phyloP scores from a whole-genome alignment of 768 basidiomycete genomes.

The Fistulinella prunicolor region DNA sequence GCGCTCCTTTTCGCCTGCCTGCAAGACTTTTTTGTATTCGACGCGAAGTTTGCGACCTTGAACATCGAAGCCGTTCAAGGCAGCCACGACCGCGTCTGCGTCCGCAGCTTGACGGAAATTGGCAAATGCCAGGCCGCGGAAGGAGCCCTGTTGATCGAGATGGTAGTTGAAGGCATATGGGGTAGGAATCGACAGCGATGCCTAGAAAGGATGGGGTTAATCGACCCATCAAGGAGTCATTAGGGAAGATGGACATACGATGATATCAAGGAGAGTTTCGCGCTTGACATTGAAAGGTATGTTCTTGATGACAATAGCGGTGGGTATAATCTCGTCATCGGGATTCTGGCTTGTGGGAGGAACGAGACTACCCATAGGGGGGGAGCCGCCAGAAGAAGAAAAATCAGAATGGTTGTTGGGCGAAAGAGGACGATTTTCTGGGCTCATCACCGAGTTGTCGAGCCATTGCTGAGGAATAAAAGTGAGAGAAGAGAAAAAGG shows the following conservation, averaged over 20 bases:
- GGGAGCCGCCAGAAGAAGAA: slow-evolving; percentile 83
- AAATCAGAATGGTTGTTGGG: slow-evolving; percentile 88
- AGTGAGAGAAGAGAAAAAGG: slow-evolving; percentile 22
- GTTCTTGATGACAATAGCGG: slow-evolving; percentile 99
- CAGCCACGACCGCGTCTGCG: slow-evolving; percentile 93
- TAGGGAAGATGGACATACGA: slow-evolving; percentile 54
- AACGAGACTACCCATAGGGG: slow-evolving; percentile 49
- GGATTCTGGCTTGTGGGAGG: slow-evolving; percentile 47
- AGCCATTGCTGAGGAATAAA: slow-evolving; percentile 72
- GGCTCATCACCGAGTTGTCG: slow-evolving; percentile 48
- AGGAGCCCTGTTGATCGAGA: slow-evolving; percentile 92
- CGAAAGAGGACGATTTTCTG: slow-evolving; percentile 79
- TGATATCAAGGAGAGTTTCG: slow-evolving; percentile 94
- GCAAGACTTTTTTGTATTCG: slow-evolving; percentile 99
- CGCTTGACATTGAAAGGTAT: slow-evolving; percentile 99
- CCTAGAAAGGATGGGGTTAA: slow-evolving; percentile 43
- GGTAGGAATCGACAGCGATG: slow-evolving; percentile 88
- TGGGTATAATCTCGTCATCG: slow-evolving; percentile 96
- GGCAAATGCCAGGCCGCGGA: slow-evolving; percentile 97
- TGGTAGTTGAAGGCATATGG: slow-evolving; percentile 99
- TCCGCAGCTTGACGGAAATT: slow-evolving; percentile 92
- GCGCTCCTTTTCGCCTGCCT: slow-evolving; percentile 97
- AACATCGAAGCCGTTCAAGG: slow-evolving; percentile 93
- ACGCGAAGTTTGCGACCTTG: slow-evolving; percentile 96
- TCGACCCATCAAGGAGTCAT: slow-evolving; percentile 5